Evolutionary conservation across 495 filamentous ascomycete species (phyloP), one percentile per base, ranked within the genome.

Genomic region (Neohortaea acidophila): DNA sequence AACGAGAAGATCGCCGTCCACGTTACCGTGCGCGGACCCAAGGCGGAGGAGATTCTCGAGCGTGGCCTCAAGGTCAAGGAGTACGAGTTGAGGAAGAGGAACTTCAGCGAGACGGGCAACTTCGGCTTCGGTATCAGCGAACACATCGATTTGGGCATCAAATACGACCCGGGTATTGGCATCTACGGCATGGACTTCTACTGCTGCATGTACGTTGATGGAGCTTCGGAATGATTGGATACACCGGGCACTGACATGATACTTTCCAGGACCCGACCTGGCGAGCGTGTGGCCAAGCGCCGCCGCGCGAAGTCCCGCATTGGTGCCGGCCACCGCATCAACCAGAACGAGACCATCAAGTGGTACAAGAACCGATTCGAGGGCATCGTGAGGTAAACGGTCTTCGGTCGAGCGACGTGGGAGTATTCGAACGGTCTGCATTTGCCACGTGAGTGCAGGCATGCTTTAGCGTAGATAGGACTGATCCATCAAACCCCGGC

Each of bases 111-210:
- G 75, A 94, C 87, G 53, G 89, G 89, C 55, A 96, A 97, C 78
- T 99, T 99, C 64, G 89, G 89, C 52, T 99, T 99, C 77, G 89
- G 91, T 69, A 99, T 99, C 72, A 81, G 71, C 71, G 91, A 99
- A 67, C 91, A 99, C 74, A 99, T 99, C 66, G 91, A 99, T 78
- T 72, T 99, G 59, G 91, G 91, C 56, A 96, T 99, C 80, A 99
- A 99, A 78, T 97, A 97, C 70, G 89, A 97, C 76, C 89, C 89
- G 44, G 82, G 74, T 41, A 96, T 96, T 54, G 87, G 87, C 74
- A 96, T 99, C 68, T 99, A 99, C 74, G 91, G 91, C 66, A 99
- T 99, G 91, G 91, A 99, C 73, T 99, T 99, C 75, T 99, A 94
- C 80, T 84, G 78, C 81, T 94, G 87, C 83, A 99, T 99, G 91